Evolutionary conservation across 2,329 filamentous ascomycete species (phyloP), one percentile per base, ranked within the genome.

Genomic region (Mycosphaerella sp.): DNA sequence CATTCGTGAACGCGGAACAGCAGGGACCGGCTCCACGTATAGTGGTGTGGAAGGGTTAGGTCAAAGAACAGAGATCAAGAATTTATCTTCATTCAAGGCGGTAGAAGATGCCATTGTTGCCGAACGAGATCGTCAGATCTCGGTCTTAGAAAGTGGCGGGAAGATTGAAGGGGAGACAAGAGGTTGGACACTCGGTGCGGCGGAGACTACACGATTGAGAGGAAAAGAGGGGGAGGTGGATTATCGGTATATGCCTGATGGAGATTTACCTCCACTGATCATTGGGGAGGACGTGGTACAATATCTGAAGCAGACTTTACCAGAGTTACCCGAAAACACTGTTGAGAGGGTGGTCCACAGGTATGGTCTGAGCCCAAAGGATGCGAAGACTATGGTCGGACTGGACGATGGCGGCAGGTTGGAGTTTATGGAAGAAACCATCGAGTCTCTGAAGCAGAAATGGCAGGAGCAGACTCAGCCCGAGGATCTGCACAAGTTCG

Each of bases 181-280:
- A 54, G 92, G 93, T 5, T 98, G 91, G 90, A 87, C 89, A 1
- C 79, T 95, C 23, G 90, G 90, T 2, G 85, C 83, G 59, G 89
- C 82, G 3, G 85, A 90, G 68, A 97, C 93, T 3, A 83, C 82
- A 55, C 80, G 86, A 40, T 74, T 98, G 42, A 81, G 93, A 64
- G 89, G 89, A 26, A 98, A 98, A 70, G 93, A 97, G 70, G 93
- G 93, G 45, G 92, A 95, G 67, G 90, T 97, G 5, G 93, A 98
- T 70, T 98, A 98, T 71, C 80, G 93, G 41, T 98, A 98, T 68
- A 97, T 98, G 92, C 92, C 93, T 0, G 93, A 98, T 69, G 89
- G 93, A 4, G 93, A 98, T 67, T 78, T 98, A 11, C 80, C 82
- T 0, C 89, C 93, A 1, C 76, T 98, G 1, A 68, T 90, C 2